phyloP scores from a whole-genome alignment of 2,329 filamentous ascomycete species.

The Coniella lustricola region DNA sequence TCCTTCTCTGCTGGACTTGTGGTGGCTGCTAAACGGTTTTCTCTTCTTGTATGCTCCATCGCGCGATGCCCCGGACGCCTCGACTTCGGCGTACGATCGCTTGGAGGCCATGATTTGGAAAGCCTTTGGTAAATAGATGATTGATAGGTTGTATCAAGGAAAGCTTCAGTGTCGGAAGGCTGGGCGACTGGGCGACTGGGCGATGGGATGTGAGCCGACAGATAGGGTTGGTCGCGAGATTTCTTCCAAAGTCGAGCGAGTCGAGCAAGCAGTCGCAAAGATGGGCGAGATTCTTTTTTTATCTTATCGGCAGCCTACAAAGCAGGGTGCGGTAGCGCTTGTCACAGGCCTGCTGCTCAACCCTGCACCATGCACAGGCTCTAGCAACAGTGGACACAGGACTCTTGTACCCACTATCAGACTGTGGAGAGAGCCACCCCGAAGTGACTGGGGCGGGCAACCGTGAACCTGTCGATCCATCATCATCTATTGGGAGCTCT shows the following conservation, averaged over 20 bases:
- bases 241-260: background rate
- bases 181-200: too few relatives aligned
- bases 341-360: too few relatives aligned
- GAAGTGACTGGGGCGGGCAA: too few relatives aligned
- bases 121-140: too few relatives aligned
- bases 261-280: background rate
- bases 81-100: slow-evolving; percentile 22
- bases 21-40: slow-evolving; percentile 30
- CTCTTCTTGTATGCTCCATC: slow-evolving; percentile 18
- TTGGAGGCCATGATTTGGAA: slow-evolving; percentile 25
- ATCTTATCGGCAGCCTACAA: slow-evolving; percentile 6
- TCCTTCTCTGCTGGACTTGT: slow-evolving; percentile 38
- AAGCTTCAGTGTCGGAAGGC: too few relatives aligned
- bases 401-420: too few relatives aligned
- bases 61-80: slow-evolving; percentile 15
- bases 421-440: too few relatives aligned
- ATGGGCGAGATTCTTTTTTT: background rate
- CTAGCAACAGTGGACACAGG: too few relatives aligned
- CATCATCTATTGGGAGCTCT: too few relatives aligned
- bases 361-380: background rate
- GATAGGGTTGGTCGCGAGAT: background rate
- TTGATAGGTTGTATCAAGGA: too few relatives aligned
- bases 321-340: background rate
- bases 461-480: too few relatives aligned
- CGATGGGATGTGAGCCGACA: background rate